Percentiles rank a stretch among this genome's conserved stretches.
phyloP scores from a whole-genome alignment of 2,329 filamentous ascomycete genomes.

The Stemphylium vesicarium region DNA sequence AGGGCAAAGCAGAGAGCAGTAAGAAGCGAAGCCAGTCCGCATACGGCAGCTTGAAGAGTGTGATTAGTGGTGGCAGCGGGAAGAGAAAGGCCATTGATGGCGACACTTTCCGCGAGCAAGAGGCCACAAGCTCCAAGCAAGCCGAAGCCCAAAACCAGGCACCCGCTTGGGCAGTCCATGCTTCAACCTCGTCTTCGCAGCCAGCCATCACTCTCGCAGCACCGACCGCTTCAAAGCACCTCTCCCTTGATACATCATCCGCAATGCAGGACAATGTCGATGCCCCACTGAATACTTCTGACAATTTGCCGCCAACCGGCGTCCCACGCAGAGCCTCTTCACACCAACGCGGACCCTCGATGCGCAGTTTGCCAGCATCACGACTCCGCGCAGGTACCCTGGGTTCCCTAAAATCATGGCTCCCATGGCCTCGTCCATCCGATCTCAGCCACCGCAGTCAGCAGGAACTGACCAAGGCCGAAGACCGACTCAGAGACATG shows the following conservation, averaged over 20 bases:
- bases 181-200: slow-evolving; percentile 32
- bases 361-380: slow-evolving; percentile 26
- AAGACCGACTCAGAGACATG: slow-evolving; percentile 41
- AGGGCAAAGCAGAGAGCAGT: slow-evolving; percentile 27
- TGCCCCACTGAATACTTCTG: slow-evolving; percentile 8
- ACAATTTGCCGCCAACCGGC: slow-evolving; percentile 19
- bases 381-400: slow-evolving; percentile 37
- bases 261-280: slow-evolving; percentile 32
- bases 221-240: slow-evolving; percentile 45
- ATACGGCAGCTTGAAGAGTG: slow-evolving; percentile 48
- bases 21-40: slow-evolving; percentile 46
- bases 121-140: slow-evolving; percentile 19
- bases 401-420: slow-evolving; percentile 43
- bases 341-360: slow-evolving; percentile 34
- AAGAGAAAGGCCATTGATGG: slow-evolving; percentile 35
- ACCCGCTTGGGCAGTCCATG: slow-evolving; percentile 39
- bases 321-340: slow-evolving; percentile 14
- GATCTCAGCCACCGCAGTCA: slow-evolving; percentile 21
- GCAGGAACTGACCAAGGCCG: slow-evolving; percentile 40
- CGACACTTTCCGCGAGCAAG: slow-evolving; percentile 27
- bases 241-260: slow-evolving; percentile 42
- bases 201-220: slow-evolving; percentile 43
- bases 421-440: slow-evolving; percentile 42
- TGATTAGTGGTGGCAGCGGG: slow-evolving; percentile 45
- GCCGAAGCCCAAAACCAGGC: slow-evolving; percentile 16